phyloP scores from a whole-genome alignment of 805 yeast species.

The Blastobotrys parvus region DNA sequence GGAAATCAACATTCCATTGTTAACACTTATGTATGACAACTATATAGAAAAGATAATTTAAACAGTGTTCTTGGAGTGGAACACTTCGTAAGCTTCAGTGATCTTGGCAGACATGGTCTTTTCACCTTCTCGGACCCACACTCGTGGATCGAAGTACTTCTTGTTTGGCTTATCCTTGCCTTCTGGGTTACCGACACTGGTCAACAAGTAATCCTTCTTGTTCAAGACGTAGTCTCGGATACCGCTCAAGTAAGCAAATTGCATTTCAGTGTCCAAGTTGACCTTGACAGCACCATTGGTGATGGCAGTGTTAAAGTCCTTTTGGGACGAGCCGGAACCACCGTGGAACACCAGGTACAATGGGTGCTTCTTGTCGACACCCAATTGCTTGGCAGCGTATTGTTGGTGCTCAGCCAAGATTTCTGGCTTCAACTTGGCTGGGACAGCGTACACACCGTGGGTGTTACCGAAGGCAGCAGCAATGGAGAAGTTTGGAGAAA shows the following conservation, averaged over 20 bases:
- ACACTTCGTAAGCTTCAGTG: conserved; percentile 70
- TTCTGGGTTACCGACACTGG: conserved; percentile 97
- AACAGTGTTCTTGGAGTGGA: conserved; percentile 42
- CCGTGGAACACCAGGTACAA: conserved; percentile 99
- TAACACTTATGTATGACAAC: too few relatives aligned
- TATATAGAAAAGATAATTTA: conserved; percentile 16
- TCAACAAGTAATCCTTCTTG: conserved; percentile 89
- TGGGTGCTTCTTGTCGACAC: conserved; percentile 52
- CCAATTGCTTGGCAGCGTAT: conserved; percentile 65
- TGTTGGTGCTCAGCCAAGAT: conserved; percentile 93
- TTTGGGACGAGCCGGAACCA: conserved; percentile 95
- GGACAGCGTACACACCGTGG: conserved; percentile 99
- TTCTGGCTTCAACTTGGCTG: conserved; percentile 93
- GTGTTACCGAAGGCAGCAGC: conserved; percentile 99
- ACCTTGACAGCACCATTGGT: conserved; percentile 95
- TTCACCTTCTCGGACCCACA: conserved; percentile 99
- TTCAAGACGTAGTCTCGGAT: conserved; percentile 92
- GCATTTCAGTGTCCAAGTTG: conserved; percentile 98
- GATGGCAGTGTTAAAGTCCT: conserved; percentile 88
- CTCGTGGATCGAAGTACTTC: conserved; percentile 99
- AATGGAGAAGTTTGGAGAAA: conserved; percentile 96
- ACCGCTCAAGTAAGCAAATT: conserved; percentile 94
- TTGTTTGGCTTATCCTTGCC: conserved; percentile 99
- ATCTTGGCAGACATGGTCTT: conserved; percentile 92
- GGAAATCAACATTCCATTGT: neutral